Evolutionary conservation across 345 rosid species (phyloP).

Genomic region (Cardamine resedifolia): DNA sequence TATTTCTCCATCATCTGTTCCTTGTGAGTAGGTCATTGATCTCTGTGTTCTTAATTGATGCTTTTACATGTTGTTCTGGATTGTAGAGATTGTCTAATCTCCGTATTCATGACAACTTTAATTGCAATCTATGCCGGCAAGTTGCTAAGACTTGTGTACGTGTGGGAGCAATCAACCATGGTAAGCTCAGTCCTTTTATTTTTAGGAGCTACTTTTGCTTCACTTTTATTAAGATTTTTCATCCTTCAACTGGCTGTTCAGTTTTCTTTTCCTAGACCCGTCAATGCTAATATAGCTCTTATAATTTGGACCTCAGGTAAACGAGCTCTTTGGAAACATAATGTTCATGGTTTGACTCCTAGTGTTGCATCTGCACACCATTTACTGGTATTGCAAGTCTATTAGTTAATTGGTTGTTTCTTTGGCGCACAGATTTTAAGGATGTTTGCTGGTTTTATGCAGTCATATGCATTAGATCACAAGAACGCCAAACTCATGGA

Average conservation of each 20-base stretch:
- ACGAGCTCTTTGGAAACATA: slow-evolving; percentile 71
- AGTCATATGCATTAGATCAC: slow-evolving; percentile 68
- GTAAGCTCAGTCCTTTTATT: slow-evolving; percentile 38
- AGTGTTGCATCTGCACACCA: slow-evolving; percentile 73
- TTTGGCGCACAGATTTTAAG: slow-evolving; percentile 6
- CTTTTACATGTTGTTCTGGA: slow-evolving; percentile 24
- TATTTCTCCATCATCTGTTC: not conserved
- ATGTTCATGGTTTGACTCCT: slow-evolving; percentile 79
- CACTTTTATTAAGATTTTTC: no score
- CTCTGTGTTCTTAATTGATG: not conserved
- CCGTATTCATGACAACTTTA: slow-evolving; percentile 75
- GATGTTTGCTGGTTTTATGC: slow-evolving; percentile 12
- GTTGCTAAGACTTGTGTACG: slow-evolving; percentile 72
- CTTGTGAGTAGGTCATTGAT: not conserved
- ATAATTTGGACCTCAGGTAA: slow-evolving; percentile 48
- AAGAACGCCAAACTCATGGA: slow-evolving; percentile 62
- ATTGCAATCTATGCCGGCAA: slow-evolving; percentile 77
- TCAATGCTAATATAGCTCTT: not conserved
- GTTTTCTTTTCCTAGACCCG: not conserved
- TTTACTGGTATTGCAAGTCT: slow-evolving; percentile 58
- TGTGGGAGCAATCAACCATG: slow-evolving; percentile 72
- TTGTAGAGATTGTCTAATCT: slow-evolving; percentile 85
- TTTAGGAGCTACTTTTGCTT: no score
- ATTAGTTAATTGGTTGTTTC: not conserved
- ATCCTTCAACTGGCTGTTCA: not conserved